These are phyloP conservation scores for Begonia masoniana DNA, from an alignment of 306 rosid genomes.

Conservation along the genomic window DNA sequence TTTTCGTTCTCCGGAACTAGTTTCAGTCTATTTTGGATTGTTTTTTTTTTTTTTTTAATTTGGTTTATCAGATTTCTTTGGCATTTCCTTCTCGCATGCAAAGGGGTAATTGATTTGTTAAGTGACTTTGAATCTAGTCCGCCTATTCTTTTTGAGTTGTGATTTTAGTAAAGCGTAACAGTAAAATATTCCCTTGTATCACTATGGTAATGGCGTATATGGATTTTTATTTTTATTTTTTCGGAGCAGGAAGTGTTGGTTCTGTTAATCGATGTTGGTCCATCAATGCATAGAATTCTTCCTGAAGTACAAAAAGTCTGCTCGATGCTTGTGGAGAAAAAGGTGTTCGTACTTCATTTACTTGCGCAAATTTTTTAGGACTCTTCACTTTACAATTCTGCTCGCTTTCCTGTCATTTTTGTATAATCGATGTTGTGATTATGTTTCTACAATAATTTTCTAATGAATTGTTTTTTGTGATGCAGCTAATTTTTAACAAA, in stretches of 20 bases:
- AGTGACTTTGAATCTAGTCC: no score
- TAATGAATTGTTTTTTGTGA: neutral
- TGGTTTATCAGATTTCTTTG: no score
- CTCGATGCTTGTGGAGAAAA: slow-evolving; percentile 60
- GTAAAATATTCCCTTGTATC: no score
- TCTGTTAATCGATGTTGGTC: slow-evolving; percentile 84
- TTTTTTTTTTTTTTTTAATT: no score
- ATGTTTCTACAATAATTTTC: neutral
- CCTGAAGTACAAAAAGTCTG: slow-evolving; percentile 64
- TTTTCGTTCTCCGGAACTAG: no score
- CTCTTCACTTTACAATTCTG: neutral
- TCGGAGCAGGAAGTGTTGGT: slow-evolving; percentile 50
- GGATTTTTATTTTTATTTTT: slow-evolving; percentile 4
- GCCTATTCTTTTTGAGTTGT: no score
- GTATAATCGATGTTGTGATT: neutral
- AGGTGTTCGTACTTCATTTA: slow-evolving; percentile 21
- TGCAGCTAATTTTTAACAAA: slow-evolving; percentile 17
- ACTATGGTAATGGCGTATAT: no score
- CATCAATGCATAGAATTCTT: slow-evolving; percentile 69
- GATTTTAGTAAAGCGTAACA: no score
- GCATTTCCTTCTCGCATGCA: no score
- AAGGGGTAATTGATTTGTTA: no score
- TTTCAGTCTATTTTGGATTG: no score
- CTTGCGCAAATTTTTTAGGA: neutral
- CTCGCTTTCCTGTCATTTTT: neutral